phyloP scores from a whole-genome alignment of 179 eudicot genomes.

The Actinidia arguta region DNA sequence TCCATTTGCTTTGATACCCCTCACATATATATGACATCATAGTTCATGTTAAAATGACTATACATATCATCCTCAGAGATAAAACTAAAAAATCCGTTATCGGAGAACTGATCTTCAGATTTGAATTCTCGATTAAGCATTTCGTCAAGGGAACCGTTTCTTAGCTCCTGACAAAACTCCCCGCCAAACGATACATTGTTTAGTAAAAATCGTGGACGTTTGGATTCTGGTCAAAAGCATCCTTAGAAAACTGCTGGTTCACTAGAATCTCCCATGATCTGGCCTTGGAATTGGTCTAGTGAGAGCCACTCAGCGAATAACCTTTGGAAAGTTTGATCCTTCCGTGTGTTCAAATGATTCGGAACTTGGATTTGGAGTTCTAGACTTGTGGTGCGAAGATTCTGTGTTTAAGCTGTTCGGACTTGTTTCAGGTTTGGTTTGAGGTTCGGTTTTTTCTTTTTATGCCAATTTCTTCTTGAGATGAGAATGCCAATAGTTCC shows the following conservation, averaged over 20 bases:
- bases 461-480: constrained; percentile 60
- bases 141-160: constrained; percentile 19
- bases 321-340: constrained; percentile 47
- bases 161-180: constrained; percentile 21
- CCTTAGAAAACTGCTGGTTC: constrained; percentile 20
- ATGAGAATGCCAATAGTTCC: constrained; percentile 84
- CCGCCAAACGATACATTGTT: constrained; percentile 27
- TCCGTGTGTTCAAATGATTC: constrained; percentile 38
- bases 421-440: neutral
- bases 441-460: constrained; percentile 13
- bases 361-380: constrained; percentile 32
- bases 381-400: constrained; percentile 39
- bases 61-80: constrained; percentile 7
- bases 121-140: constrained; percentile 26
- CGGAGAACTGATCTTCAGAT: constrained; percentile 31
- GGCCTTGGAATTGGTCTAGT: constrained; percentile 44
- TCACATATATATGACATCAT: neutral
- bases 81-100: neutral
- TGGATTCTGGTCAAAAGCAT: constrained; percentile 13
- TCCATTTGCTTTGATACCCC: too few relatives aligned
- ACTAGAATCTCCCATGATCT: constrained; percentile 2
- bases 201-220: constrained; percentile 24
- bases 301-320: constrained; percentile 81
- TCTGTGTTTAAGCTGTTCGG: constrained; percentile 21
- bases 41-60: constrained; percentile 3